Base-by-base conservation (phyloP, 805 yeast species). In the Ogataea nitratoaversa region DNA sequence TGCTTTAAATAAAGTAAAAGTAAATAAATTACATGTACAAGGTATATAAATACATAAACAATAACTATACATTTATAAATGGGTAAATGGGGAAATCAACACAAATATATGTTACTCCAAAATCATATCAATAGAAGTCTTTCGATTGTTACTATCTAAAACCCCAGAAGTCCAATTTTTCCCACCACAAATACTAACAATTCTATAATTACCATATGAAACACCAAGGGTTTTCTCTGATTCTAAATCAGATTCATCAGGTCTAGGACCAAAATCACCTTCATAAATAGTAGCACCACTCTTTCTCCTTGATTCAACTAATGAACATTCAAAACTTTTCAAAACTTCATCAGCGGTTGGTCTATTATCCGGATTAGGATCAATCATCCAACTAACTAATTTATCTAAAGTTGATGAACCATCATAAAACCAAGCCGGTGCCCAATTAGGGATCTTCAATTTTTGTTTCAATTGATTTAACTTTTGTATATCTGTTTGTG, bases 261-360 rank as follows among this genome's bases (percentile, higher is more conserved):
- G 82, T 43, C 69, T 68, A 1, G 97, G 96, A 0, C 98, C 99
- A 59, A 75, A 89, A 50, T 93, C 97, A 16, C 97, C 98, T 65
- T 91, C 99, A 54, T 82, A 93, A 47, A 93, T 84, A 2, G 90
- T 84, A 3, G 97, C 96, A 4, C 98, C 96, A 5, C 95, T 86
- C 57, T 84, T 84, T 38, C 96, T 72, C 44, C 91, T 73, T 40
- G 72, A 64, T 48, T 90, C 96, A 30, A 93, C 90, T 43, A 81
- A 74, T 34, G 74, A 71, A 46, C 93, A 79, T 59, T 93, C 97
- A 34, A 74, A 76, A 48, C 81, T 71, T 40, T 70, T 73, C 41
- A 93, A 64, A n/a, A 93, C 70, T 44, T 79, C 76, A 20, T 67
- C 72, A 0, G 95, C 91, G 5, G 82, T 78, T n/a, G 96, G 96